These are phyloP conservation scores for Thalassiosira hispida DNA, from an alignment of 352 stramenopile genomes.

Conservation along the genomic window DNA sequence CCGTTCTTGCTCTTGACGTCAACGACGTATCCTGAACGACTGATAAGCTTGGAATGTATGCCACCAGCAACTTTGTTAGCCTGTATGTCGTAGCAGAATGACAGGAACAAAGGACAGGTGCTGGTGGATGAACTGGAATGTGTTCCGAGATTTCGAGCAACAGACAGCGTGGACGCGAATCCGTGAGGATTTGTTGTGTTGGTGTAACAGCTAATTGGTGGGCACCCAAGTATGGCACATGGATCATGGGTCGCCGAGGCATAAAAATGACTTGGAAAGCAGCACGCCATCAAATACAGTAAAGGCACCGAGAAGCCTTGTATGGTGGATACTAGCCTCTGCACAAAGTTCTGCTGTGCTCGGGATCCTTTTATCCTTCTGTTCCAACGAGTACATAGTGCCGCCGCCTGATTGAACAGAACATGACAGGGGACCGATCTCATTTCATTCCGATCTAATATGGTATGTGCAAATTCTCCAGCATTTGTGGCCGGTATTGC, in stretches of 20 bases:
- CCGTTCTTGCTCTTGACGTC: constrained; percentile 22
- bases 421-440: constrained; percentile 34
- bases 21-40: constrained; percentile 30
- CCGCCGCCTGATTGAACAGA: constrained; percentile 35
- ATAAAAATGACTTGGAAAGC: constrained; percentile 45
- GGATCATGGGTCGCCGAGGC: constrained; percentile 17
- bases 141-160: constrained; percentile 14
- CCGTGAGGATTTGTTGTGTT: constrained; percentile 18
- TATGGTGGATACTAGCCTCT: constrained; percentile 29
- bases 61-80: constrained; percentile 16
- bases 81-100: constrained; percentile 32
- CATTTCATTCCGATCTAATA: constrained; percentile 2
- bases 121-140: constrained; percentile 28
- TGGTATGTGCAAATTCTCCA: constrained; percentile 11
- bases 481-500: constrained; percentile 17
- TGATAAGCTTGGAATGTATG: constrained; percentile 22
- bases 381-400: constrained; percentile 25
- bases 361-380: constrained; percentile 26
- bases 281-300: constrained; percentile 25
- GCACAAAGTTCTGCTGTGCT: constrained; percentile 38
- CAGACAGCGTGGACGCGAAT: constrained; percentile 28
- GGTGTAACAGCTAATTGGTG: constrained; percentile 33
- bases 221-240: constrained; percentile 20
- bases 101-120: constrained; percentile 1
- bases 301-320: constrained; percentile 25